These are phyloP conservation scores for Zygoascus ofunaensis DNA, from an alignment of 805 yeast species.

Conservation along the genomic window DNA sequence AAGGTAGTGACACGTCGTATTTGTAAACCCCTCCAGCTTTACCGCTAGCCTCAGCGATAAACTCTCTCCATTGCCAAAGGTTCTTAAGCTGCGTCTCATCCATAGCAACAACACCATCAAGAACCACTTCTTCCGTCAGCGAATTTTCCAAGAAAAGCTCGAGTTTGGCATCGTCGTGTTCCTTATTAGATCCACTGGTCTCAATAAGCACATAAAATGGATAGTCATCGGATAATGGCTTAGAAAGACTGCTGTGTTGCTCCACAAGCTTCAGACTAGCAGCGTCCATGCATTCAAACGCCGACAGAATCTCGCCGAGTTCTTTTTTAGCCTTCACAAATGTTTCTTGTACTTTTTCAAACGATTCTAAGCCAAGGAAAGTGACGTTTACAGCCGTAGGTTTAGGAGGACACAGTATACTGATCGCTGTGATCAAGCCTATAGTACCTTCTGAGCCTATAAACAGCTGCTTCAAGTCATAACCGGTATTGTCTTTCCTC, in stretches of 20 bases:
- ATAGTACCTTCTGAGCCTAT: conserved; percentile 93
- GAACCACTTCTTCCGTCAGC: conserved; percentile 75
- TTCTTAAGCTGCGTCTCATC: conserved; percentile 79
- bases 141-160: conserved; percentile 74
- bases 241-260: conserved; percentile 44
- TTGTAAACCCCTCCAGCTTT: conserved; percentile 91
- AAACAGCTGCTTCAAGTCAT: conserved; percentile 82
- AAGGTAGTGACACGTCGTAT: conserved; percentile 90
- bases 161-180: conserved; percentile 86
- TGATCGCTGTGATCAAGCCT: conserved; percentile 84
- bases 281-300: conserved; percentile 91
- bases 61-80: conserved; percentile 95
- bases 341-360: conserved; percentile 74
- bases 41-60: conserved; percentile 81
- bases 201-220: conserved; percentile 90
- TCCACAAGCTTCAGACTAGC: conserved; percentile 39
- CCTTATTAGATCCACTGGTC: conserved; percentile 90
- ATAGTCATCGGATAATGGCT: conserved; percentile 75
- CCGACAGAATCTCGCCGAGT: conserved; percentile 77
- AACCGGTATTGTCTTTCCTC: conserved; percentile 93
- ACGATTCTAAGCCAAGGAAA: conserved; percentile 70
- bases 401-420: conserved; percentile 81
- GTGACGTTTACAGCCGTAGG: conserved; percentile 84
- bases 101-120: conserved; percentile 95
- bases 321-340: conserved; percentile 72